Conservation (phyloP, 2,329 filamentous ascomycete genomes). For the Curvularia spicifera region DNA sequence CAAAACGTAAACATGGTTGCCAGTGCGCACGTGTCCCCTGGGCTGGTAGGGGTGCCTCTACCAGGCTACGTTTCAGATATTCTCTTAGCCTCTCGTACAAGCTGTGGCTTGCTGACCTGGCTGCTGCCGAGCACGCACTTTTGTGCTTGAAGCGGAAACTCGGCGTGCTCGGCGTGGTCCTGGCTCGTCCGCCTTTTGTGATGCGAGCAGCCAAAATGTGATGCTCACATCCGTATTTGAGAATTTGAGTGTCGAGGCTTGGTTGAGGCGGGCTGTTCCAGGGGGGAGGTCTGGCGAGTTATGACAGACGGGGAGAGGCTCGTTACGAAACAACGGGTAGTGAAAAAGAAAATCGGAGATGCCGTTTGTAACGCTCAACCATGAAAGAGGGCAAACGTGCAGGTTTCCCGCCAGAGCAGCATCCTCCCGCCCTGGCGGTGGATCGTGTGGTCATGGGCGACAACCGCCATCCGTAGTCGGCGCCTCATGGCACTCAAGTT, state of each 20-base stretch:
- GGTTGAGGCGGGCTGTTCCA: constrained; percentile 15
- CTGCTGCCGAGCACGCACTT: constrained; percentile 3
- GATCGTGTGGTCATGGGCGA: constrained; percentile 12
- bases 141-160: constrained; percentile 18
- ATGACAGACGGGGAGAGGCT: constrained; percentile 24
- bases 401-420: constrained; percentile 19
- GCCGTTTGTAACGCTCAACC: constrained; percentile 21
- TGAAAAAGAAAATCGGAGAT: constrained; percentile 25
- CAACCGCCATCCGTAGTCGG: constrained; percentile 10
- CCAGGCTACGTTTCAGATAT: constrained; percentile 33
- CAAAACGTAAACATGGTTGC: constrained; percentile 16
- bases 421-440: constrained; percentile 17
- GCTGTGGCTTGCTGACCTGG: constrained; percentile 17
- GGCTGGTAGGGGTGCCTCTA: constrained; percentile 12
- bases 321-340: constrained; percentile 22
- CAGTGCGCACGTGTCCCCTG: constrained; percentile 17
- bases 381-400: constrained; percentile 19
- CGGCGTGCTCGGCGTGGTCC: not conserved
- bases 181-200: not conserved
- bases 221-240: constrained; percentile 23
- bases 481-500: constrained; percentile 23
- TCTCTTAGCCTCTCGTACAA: constrained; percentile 24
- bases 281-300: constrained; percentile 5
- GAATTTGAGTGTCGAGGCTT: constrained; percentile 27
- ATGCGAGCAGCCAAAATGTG: constrained; percentile 15